A percentile compares a stretch with the other conserved stretches of the same genome.
Conservation (phyloP, 2,329 filamentous ascomycete species). For the Colletotrichum sp. region DNA sequence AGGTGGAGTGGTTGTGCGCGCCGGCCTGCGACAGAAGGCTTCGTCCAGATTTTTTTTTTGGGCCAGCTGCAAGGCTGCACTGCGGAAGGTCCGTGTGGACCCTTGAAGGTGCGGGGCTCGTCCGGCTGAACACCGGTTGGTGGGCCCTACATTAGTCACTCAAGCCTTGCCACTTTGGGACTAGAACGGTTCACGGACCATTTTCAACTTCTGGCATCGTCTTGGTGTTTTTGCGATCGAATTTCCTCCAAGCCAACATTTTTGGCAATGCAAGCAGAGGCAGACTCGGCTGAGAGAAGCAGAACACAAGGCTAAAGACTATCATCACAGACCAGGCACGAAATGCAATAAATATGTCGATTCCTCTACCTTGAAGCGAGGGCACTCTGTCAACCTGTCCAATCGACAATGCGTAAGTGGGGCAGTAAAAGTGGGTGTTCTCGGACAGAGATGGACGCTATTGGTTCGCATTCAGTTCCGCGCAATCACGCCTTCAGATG, state of each 20-base stretch:
- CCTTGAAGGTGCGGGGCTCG: background rate
- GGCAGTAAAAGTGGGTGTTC: background rate
- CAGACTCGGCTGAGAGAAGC: too few relatives aligned
- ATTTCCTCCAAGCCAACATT: background rate
- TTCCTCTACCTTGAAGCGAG: background rate
- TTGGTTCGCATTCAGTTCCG: background rate
- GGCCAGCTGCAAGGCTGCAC: slow-evolving; percentile 17
- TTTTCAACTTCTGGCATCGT: background rate
- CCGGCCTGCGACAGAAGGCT: background rate
- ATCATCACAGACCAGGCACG: too few relatives aligned
- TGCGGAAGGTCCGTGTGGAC: background rate
- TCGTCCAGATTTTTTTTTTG: slow-evolving; percentile 16
- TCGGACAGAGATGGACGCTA: background rate
- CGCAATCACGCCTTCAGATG: background rate
- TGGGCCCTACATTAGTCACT: too few relatives aligned
- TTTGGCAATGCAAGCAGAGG: background rate
- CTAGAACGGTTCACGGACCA: background rate
- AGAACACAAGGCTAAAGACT: too few relatives aligned
- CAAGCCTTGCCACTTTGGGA: background rate
- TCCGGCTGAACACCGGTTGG: slow-evolving; percentile 15
- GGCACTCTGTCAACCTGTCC: too few relatives aligned
- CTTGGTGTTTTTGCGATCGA: background rate
- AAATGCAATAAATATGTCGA: too few relatives aligned
- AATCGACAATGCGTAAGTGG: too few relatives aligned
- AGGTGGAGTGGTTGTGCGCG: slow-evolving; percentile 6